Evolutionary conservation across 2,329 filamentous ascomycete species (phyloP).

Genomic region (Hymenoscyphus fraxineus): DNA sequence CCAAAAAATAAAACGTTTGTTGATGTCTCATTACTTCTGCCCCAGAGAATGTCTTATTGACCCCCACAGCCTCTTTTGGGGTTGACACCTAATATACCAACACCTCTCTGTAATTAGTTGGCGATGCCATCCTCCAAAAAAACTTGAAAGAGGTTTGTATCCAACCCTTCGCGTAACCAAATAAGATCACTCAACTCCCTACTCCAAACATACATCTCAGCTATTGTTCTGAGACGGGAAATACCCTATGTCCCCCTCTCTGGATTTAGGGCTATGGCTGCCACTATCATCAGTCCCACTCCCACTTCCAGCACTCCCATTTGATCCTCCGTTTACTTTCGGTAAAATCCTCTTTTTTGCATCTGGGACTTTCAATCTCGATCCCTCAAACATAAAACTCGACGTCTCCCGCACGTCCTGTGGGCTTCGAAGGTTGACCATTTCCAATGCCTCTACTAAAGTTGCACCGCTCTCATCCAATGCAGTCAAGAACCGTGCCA

Average conservation of each 20-base stretch:
- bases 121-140: background rate
- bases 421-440: slow-evolving; percentile 48
- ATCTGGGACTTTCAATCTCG: slow-evolving; percentile 33
- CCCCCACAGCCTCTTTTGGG: background rate
- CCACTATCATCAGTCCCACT: slow-evolving; percentile 30
- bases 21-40: background rate
- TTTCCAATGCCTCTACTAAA: slow-evolving; percentile 66
- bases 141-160: background rate
- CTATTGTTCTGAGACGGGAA: slow-evolving; percentile 18
- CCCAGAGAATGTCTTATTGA: background rate
- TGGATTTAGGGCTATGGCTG: slow-evolving; percentile 24
- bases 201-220: background rate
- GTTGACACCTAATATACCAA: background rate
- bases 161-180: background rate
- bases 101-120: background rate
- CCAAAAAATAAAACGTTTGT: background rate
- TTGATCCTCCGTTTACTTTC: slow-evolving; percentile 30
- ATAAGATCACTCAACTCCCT: background rate
- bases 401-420: slow-evolving; percentile 32
- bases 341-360: slow-evolving; percentile 11
- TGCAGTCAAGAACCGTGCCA: slow-evolving; percentile 90
- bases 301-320: slow-evolving; percentile 33
- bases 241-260: slow-evolving; percentile 21
- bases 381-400: slow-evolving; percentile 40
- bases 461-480: slow-evolving; percentile 84